Percentiles rank a stretch among this genome's conserved stretches.
Evolutionary conservation across 2,329 filamentous ascomycete species (phyloP).

Genomic region (Alternaria dauci): DNA sequence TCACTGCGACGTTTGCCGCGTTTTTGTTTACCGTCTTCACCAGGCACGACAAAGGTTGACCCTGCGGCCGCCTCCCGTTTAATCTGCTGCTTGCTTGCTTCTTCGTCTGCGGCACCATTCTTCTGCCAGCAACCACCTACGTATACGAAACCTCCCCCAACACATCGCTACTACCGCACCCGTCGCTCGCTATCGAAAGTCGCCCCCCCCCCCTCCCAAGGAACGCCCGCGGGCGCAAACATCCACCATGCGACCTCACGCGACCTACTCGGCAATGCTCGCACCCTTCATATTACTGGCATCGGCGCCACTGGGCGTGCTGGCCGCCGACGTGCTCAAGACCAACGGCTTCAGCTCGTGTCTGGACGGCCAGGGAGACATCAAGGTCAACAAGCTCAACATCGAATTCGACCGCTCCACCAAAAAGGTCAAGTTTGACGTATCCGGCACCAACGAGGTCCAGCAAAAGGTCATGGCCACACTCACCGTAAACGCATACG

Average conservation of each 20-base stretch:
- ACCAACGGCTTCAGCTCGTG: slow-evolving; percentile 85
- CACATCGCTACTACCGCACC: background rate
- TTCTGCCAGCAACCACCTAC: slow-evolving; percentile 16
- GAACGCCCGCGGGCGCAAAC: slow-evolving; percentile 44
- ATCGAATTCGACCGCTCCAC: slow-evolving; percentile 80
- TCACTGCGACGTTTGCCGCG: slow-evolving; percentile 14
- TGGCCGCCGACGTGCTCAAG: slow-evolving; percentile 76
- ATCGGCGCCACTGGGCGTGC: slow-evolving; percentile 56
- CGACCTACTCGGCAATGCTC: slow-evolving; percentile 49
- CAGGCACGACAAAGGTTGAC: slow-evolving; percentile 48
- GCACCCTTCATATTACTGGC: slow-evolving; percentile 50
- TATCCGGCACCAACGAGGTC: slow-evolving; percentile 77
- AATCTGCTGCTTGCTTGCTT: slow-evolving; percentile 23
- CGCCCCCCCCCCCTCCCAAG: slow-evolving; percentile 9
- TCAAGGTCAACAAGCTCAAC: slow-evolving; percentile 77
- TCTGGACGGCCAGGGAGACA: slow-evolving; percentile 60
- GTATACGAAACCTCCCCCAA: background rate
- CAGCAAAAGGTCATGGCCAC: slow-evolving; percentile 81
- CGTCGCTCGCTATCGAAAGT: slow-evolving; percentile 23
- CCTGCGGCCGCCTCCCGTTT: slow-evolving; percentile 44
- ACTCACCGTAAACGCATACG: slow-evolving; percentile 84
- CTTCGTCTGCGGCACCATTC: background rate
- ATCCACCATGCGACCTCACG: slow-evolving; percentile 45
- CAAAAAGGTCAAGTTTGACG: slow-evolving; percentile 79
- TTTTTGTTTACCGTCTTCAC: slow-evolving; percentile 22